phyloP scores from a whole-genome alignment of 768 basidiomycete genomes.

The Lanmaoa rubissima region DNA sequence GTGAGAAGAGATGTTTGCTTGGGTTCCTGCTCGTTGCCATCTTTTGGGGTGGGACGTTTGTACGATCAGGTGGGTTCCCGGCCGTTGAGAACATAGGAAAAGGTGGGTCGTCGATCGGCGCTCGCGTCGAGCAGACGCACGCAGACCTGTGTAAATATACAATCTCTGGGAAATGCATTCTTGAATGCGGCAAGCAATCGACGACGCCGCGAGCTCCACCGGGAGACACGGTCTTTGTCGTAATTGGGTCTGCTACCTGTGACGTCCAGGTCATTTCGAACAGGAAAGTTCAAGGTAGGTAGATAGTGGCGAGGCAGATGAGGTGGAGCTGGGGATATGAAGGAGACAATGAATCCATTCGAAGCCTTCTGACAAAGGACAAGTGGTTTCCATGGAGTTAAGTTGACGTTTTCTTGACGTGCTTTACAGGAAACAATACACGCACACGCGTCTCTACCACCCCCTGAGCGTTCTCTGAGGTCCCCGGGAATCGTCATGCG shows the following conservation, averaged over 20 bases:
- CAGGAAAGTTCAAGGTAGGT: background rate
- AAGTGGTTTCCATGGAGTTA: background rate
- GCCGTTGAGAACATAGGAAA: constrained; percentile 70
- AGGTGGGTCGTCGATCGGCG: constrained; percentile 40
- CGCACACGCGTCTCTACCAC: background rate
- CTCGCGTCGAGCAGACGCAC: background rate
- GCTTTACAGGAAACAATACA: background rate
- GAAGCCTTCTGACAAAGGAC: background rate
- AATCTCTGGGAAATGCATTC: too few species aligned
- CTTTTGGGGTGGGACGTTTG: background rate
- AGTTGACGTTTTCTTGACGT: background rate
- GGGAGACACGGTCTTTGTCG: background rate
- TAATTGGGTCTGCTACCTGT: background rate
- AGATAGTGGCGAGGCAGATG: background rate
- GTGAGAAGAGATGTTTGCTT: constrained; percentile 40
- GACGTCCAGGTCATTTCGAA: background rate
- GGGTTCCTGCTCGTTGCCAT: constrained; percentile 34
- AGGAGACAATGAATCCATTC: background rate
- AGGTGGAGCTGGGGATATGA: background rate
- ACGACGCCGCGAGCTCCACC: too few species aligned
- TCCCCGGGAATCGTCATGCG: too few species aligned
- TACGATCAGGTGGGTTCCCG: constrained; percentile 33
- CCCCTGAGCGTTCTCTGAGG: too few species aligned
- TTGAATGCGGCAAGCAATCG: too few species aligned
- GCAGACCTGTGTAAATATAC: too few species aligned